phyloP scores from a whole-genome alignment of 495 filamentous ascomycete species.

The Annulohypoxylon bovei region DNA sequence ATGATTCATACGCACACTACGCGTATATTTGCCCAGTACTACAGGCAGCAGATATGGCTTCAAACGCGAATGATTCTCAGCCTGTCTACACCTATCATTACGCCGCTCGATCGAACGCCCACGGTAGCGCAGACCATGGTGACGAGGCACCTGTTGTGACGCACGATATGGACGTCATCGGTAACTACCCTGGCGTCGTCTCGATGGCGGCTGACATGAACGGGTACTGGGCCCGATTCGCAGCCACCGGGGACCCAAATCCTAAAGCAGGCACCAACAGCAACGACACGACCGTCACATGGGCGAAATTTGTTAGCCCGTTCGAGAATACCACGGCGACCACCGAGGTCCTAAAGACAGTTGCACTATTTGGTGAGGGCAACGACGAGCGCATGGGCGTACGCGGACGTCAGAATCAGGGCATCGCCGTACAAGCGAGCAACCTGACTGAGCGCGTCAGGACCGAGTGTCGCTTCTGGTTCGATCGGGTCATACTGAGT shows the following conservation, averaged over 20 bases:
- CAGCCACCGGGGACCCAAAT: slow-evolving; percentile 63
- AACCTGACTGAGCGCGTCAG: slow-evolving; percentile 55
- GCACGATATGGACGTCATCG: slow-evolving; percentile 57
- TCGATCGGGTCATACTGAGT: slow-evolving; percentile 52
- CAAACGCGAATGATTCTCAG: slow-evolving; percentile 40
- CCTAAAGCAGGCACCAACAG: slow-evolving; percentile 38
- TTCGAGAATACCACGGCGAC: slow-evolving; percentile 22
- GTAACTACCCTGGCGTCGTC: slow-evolving; percentile 54
- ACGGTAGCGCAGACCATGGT: slow-evolving; percentile 66
- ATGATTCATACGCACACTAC: slow-evolving; percentile 72
- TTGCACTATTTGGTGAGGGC: slow-evolving; percentile 68
- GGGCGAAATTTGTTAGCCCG: slow-evolving; percentile 47
- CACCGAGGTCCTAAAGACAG: slow-evolving; percentile 28
- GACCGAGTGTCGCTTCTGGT: slow-evolving; percentile 69
- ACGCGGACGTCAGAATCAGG: slow-evolving; percentile 52
- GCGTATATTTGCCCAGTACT: slow-evolving; percentile 73
- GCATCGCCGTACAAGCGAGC: slow-evolving; percentile 56
- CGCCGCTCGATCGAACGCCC: slow-evolving; percentile 59
- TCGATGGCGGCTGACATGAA: slow-evolving; percentile 64
- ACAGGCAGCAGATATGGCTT: slow-evolving; percentile 65
- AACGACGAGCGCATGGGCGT: slow-evolving; percentile 64
- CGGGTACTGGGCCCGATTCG: slow-evolving; percentile 67
- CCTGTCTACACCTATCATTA: slow-evolving; percentile 69
- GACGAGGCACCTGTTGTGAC: slow-evolving; percentile 68
- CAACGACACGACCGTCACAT: slow-evolving; percentile 9